Conservation (phyloP, 805 yeast genomes). For the Wickerhamiella cacticola region DNA sequence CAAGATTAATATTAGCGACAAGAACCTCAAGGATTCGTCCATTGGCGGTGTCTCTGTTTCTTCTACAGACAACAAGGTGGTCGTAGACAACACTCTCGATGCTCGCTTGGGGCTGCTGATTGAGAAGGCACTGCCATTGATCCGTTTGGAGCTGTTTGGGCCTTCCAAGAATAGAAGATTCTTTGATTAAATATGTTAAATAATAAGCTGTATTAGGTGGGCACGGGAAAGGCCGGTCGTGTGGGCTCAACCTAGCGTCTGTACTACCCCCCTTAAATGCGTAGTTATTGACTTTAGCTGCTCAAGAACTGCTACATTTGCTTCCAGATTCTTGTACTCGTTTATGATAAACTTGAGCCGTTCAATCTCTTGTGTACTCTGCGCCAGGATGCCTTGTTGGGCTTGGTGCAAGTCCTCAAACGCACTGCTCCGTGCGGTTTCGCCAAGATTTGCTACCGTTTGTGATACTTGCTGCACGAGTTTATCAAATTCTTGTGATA, state of each 20-base stretch:
- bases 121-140: slow-evolving; percentile 81
- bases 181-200: slow-evolving; percentile 45
- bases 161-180: slow-evolving; percentile 74
- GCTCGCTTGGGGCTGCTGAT: slow-evolving; percentile 79
- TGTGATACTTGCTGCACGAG: neutral
- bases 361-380: slow-evolving; percentile 1
- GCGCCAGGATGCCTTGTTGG: neutral
- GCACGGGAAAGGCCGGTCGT: too few relatives aligned
- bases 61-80: slow-evolving; percentile 68
- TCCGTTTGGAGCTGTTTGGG: slow-evolving; percentile 71
- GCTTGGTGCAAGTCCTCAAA: slow-evolving; percentile 2
- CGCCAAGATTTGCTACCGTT: neutral
- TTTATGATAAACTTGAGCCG: neutral
- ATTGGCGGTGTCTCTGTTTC: slow-evolving; percentile 79
- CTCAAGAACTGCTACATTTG: slow-evolving; percentile 3
- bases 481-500: slow-evolving; percentile 6
- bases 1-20: slow-evolving; percentile 44
- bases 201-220: too few relatives aligned
- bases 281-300: slow-evolving; percentile 6
- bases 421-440: neutral
- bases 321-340: neutral
- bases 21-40: slow-evolving; percentile 46
- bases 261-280: slow-evolving; percentile 6
- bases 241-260: too few relatives aligned
- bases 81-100: slow-evolving; percentile 83